A percentile compares a stretch with the other conserved stretches of the same genome.
Evolutionary conservation across 208 protist genomes (phyloP).

Genomic region (Plasmodiophora brassicae): DNA sequence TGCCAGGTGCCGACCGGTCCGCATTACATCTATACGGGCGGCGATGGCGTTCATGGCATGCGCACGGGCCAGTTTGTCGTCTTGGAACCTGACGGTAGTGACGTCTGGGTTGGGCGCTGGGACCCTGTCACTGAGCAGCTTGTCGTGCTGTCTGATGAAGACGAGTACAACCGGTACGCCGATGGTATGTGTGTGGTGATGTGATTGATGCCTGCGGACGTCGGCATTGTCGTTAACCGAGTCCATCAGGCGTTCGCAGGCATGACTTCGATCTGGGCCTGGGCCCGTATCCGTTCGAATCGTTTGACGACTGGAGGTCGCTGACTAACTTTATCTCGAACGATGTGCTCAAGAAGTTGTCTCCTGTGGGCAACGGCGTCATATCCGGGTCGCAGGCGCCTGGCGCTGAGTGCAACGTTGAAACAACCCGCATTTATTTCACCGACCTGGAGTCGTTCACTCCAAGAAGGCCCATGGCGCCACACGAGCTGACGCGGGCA

Average conservation of each 20-base stretch:
- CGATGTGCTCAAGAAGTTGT: neutral
- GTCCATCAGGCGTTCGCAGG: neutral
- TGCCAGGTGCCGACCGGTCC: neutral
- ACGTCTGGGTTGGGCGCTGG: constrained; percentile 15
- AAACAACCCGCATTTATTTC: neutral
- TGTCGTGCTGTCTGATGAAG: neutral
- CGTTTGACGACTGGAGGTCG: neutral
- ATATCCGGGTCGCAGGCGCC: neutral
- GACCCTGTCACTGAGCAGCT: neutral
- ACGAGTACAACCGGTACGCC: neutral
- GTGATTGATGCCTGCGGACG: neutral
- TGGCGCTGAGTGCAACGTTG: neutral
- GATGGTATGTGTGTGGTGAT: neutral
- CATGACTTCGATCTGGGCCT: neutral
- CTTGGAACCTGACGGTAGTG: neutral
- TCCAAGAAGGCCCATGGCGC: neutral
- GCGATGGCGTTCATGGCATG: neutral
- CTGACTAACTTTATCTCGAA: neutral
- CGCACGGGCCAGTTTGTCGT: neutral
- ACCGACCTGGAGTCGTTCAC: neutral
- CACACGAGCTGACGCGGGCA: neutral
- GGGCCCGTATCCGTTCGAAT: neutral
- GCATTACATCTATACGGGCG: neutral
- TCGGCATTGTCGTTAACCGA: too few relatives aligned
- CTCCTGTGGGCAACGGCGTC: neutral